Evolutionary conservation across 2,329 filamentous ascomycete genomes (phyloP), one percentile per base, ranked within the genome.

Genomic region (Thermoascus crustaceus): DNA sequence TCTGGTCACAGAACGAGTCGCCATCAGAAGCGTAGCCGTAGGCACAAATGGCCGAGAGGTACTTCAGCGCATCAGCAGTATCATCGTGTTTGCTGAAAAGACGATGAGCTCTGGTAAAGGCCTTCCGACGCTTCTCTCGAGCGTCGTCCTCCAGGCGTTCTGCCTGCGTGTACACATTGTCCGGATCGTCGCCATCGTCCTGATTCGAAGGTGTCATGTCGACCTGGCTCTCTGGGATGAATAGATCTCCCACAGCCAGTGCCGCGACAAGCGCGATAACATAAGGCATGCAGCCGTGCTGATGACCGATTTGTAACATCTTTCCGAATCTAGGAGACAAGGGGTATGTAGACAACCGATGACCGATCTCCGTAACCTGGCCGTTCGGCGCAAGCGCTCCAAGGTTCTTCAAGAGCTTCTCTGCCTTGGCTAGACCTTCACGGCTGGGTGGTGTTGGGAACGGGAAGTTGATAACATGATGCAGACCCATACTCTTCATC

Each of bases 401-500:
- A 3, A 98, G 73, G 55, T 94, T 93, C 30, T 76, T 80, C 6
- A 98, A 70, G 5, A 95, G 71, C 52, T 82, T 86, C 63, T 98
- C 91, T 0, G 91, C 87, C 53, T 82, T 85, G 32, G 76, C 75
- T 13, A 98, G 69, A 43, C 79, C 85, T 35, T 78, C 70, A 9
- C 79, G 73, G 49, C 87, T 81, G 2, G 91, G 91, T 0, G 87
- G 80, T 9, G 89, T 96, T 3, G 91, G 91, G 57, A 96, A 98
- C 0, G 93, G 91, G 57, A 98, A 98, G 60, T 91, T 93, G 55
- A 85, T 75, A 5, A 98, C 82, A 38, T 88, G 80, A 41, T 89
- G 83, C 20, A 95, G 75, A 36, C 87, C 85, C 85, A 98, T 94
- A 33, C 82, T 79, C 67, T 96, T 98, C 49, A 98, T 76, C 58